Base-by-base conservation (phyloP, 805 yeast species). In the Zygosaccharomyces rouxii region DNA sequence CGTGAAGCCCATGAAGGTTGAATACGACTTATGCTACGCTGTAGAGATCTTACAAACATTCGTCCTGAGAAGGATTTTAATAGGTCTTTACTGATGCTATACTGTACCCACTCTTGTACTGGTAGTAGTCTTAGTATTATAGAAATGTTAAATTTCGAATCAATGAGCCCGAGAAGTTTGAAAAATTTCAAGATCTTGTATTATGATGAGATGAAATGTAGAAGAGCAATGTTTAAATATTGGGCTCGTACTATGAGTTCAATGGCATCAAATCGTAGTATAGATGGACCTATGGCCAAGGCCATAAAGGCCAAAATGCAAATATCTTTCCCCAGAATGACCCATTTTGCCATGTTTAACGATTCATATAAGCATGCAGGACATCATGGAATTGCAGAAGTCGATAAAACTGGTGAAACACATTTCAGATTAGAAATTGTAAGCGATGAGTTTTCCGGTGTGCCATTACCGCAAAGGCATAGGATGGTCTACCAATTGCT, bases 301-400 rank as follows among this genome's bases (percentile, higher is more conserved):
- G 60, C 70, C 37, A 80, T 83, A 35, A 64, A 68, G 35, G 52
- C 62, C 2, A 81, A 80, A 54, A 58, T 83, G 25, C 54, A 64
- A 18, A 52, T 57, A 5, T 23, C 59, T 16, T 58, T 58, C 44
- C 60, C 60, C 21, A 55, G 69, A 54, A 95, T 80, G 19, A 59
- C 62, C 7, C 65, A 54, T 55, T 72, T 78, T 55, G 75, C 71
- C 28, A 75, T 92, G 5, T 72, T 71, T 49, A 92, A 92, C 64
- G 97, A 92, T 67, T 87, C 96, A 5, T 81, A 80, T 67, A 86
- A 86, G 63, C 98, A 92, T 67, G 80, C 89, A 1, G 90, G 87
- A 55, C 98, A 92, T 66, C 83, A 81, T 49, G 89, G 95, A 1
- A 76, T 88, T 71, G 76, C 81, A 46, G 89, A 84, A 3, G 88